These are phyloP conservation scores for Cornus suecica DNA, from an alignment of 148 eudicot genomes.

Conservation along the genomic window DNA sequence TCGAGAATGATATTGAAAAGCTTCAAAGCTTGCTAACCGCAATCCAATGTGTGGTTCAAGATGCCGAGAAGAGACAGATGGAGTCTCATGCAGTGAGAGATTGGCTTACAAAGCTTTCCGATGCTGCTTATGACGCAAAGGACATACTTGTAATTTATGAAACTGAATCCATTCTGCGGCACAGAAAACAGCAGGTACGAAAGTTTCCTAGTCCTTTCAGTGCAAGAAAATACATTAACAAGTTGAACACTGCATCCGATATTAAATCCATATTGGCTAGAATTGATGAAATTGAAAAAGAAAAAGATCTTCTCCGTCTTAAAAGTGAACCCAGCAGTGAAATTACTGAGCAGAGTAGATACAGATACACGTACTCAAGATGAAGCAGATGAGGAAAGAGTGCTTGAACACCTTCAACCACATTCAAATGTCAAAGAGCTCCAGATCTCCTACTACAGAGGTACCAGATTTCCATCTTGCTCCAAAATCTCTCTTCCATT, in stretches of 20 bases:
- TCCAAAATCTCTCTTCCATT: constrained; percentile 10
- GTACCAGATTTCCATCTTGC: constrained; percentile 14
- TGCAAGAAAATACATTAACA: background rate
- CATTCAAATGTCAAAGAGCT: constrained; percentile 19
- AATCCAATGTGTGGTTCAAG: constrained; percentile 15
- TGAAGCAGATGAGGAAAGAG: constrained; percentile 17
- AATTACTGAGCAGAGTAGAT: background rate
- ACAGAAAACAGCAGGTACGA: constrained; percentile 1
- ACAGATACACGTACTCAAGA: background rate
- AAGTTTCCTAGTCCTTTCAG: background rate
- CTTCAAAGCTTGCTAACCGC: constrained; percentile 12
- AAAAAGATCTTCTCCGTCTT: constrained; percentile 17
- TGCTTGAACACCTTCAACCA: constrained; percentile 31
- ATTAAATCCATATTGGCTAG: constrained; percentile 13
- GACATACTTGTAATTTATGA: constrained; percentile 25
- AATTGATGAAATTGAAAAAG: constrained; percentile 12
- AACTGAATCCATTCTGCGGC: constrained; percentile 18
- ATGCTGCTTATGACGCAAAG: constrained; percentile 28
- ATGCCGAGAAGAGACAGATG: constrained; percentile 21
- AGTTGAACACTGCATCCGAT: constrained; percentile 9
- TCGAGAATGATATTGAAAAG: constrained; percentile 16
- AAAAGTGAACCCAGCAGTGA: background rate
- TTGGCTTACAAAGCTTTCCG: constrained; percentile 31
- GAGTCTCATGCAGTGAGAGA: constrained; percentile 5
- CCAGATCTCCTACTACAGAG: constrained; percentile 22